Conservation (phyloP, 1,284 basidiomycete genomes). For the Kalmanozyma brasiliensis region DNA sequence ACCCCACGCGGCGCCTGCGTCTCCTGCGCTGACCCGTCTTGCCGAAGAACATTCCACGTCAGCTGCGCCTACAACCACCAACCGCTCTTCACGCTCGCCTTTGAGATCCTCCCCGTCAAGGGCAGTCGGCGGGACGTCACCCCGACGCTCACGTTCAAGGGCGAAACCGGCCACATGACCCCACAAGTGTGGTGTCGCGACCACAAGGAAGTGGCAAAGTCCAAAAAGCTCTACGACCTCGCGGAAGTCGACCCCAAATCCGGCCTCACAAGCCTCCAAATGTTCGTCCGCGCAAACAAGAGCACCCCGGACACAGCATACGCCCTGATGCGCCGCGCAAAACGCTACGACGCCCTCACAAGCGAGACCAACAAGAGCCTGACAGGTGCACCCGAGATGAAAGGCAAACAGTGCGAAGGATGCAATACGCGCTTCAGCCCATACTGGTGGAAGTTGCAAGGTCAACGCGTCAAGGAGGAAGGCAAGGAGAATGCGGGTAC, state of each 20-base stretch:
- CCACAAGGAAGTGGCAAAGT: slow-evolving; percentile 74
- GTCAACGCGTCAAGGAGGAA: slow-evolving; percentile 1
- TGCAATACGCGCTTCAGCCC: slow-evolving; percentile 46
- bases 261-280: slow-evolving; percentile 85
- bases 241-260: slow-evolving; percentile 82
- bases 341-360: slow-evolving; percentile 43
- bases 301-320: slow-evolving; percentile 71
- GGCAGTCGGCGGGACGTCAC: slow-evolving; percentile 67
- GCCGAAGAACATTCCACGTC: slow-evolving; percentile 81
- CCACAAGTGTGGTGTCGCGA: slow-evolving; percentile 83
- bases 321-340: slow-evolving; percentile 56
- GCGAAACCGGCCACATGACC: slow-evolving; percentile 83
- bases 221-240: slow-evolving; percentile 79
- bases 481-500: not conserved
- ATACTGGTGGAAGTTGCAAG: slow-evolving; percentile 39
- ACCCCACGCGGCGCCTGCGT: slow-evolving; percentile 79
- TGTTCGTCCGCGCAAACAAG: slow-evolving; percentile 84
- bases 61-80: slow-evolving; percentile 88
- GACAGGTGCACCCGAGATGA: not conserved
- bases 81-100: slow-evolving; percentile 78
- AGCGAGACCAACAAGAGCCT: slow-evolving; percentile 5
- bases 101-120: slow-evolving; percentile 84
- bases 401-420: slow-evolving; percentile 14
- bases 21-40: slow-evolving; percentile 77
- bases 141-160: slow-evolving; percentile 81